These are phyloP conservation scores for Cynanchum wilfordii DNA, from an alignment of 257 asterid genomes.

Conservation along the genomic window DNA sequence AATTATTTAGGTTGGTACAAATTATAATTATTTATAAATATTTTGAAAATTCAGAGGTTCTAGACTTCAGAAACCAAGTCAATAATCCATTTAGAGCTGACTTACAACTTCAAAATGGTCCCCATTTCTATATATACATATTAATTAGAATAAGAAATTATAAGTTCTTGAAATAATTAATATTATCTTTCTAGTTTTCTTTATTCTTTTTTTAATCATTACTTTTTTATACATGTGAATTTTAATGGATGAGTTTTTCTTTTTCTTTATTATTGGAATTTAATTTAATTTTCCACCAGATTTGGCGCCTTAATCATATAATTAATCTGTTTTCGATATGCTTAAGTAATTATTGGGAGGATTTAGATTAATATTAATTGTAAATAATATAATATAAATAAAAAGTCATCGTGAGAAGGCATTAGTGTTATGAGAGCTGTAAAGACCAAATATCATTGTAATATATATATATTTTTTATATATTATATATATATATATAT, in stretches of 20 bases:
- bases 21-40: background rate
- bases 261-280: background rate
- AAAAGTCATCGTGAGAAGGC: conserved; percentile 7
- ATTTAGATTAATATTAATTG: conserved; percentile 6
- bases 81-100: conserved; percentile 20
- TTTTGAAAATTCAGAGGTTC: background rate
- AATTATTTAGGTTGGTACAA: conserved; percentile 8
- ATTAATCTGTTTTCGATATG: background rate
- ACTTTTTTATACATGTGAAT: background rate
- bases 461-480: background rate
- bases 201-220: background rate
- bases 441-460: background rate
- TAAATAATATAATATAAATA: background rate
- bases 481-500: too few relatives aligned
- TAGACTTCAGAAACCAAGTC: conserved; percentile 13
- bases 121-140: background rate
- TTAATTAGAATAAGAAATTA: background rate
- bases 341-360: background rate
- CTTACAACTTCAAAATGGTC: conserved; percentile 17
- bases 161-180: background rate
- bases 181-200: background rate
- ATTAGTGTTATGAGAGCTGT: background rate
- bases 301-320: background rate
- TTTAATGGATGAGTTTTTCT: background rate
- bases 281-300: too few relatives aligned